Evolutionary conservation across 768 basidiomycete species (phyloP), one percentile per base, ranked within the genome.

Genomic region (Coprinopsis sp.): DNA sequence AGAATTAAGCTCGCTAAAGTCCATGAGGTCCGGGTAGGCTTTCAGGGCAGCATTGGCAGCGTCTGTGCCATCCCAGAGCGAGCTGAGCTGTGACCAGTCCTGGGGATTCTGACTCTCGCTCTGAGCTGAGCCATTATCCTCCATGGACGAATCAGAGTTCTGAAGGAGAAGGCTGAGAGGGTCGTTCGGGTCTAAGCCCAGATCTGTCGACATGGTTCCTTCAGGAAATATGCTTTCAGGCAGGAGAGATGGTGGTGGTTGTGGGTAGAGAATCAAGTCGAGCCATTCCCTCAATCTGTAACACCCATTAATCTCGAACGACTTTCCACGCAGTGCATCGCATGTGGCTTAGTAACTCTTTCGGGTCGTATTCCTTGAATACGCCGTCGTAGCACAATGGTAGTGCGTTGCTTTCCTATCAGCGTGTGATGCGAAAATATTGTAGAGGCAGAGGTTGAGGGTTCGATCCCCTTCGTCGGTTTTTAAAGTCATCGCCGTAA

Each of bases 131-230:
- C 45, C 55, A 21, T 59, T 54, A 33, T 72, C 70, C 33, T 73
- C 66, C 57, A 62, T 61, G 21, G 67, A 64, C 2, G 62, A 57
- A 42, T 71, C 66, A 1, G 52, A 52, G 44, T 56, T 58, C 42
- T 62, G 73, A 13, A 83, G 69, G 13, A 83, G 66, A 40, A 83
- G 65, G 54, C 76, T 81, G 6, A 83, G 69, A 3, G 78, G 78
- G 62, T 84, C 81, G 1, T 70, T 72, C 3, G 73, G 69, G 58
- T 82, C 79, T 41, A 81, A 63, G 13, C 62, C 66, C 33, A 77
- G 66, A 51, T 79, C 77, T 23, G 70, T 51, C 24, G 69, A 57
- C 62, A 69, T 64, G 23, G 50, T 33, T 19, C 38, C 25, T 40
- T 51, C 2, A 63, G 58, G 27, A 62, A 59, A 39, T 57, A 58